Evolutionary conservation across 495 filamentous ascomycete species (phyloP).

Genomic region (Aspergillus bertholletiae): DNA sequence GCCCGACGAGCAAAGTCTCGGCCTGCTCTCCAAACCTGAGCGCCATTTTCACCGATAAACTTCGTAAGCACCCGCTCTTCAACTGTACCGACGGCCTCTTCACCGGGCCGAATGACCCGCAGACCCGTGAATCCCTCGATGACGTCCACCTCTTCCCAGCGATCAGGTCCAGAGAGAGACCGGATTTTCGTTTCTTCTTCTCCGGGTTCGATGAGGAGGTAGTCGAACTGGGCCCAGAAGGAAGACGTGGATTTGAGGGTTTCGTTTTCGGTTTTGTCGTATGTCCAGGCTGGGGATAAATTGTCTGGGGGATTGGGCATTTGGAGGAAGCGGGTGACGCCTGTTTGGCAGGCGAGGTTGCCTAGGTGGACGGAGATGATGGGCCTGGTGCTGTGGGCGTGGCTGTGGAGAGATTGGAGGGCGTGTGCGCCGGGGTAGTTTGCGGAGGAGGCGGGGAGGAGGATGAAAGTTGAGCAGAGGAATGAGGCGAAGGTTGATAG

Average conservation of each 20-base stretch:
- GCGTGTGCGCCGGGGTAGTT: constrained; percentile 90
- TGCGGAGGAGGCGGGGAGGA: constrained; percentile 65
- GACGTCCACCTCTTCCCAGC: constrained; percentile 68
- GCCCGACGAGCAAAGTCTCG: constrained; percentile 19
- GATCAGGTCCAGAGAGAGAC: constrained; percentile 28
- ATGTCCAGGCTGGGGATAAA: constrained; percentile 37
- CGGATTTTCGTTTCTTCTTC: constrained; percentile 46
- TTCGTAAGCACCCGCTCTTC: constrained; percentile 26
- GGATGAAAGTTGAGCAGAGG: constrained; percentile 55
- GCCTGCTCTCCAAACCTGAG: constrained; percentile 17
- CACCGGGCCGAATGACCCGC: constrained; percentile 56
- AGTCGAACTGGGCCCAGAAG: constrained; percentile 86
- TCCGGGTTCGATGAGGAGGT: constrained; percentile 64
- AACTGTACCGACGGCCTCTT: constrained; percentile 26
- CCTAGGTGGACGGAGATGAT: constrained; percentile 66
- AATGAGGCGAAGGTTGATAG: constrained; percentile 58
- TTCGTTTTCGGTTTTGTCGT: constrained; percentile 54
- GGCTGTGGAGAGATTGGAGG: constrained; percentile 48
- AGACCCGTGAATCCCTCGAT: constrained; percentile 72
- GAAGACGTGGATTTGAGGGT: constrained; percentile 48
- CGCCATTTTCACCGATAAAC: constrained; percentile 20
- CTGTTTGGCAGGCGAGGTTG: constrained; percentile 89
- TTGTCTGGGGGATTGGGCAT: constrained; percentile 1
- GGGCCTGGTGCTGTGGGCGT: constrained; percentile 23
- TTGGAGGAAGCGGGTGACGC: constrained; percentile 82